A percentile compares a stretch with the other conserved stretches of the same genome.
phyloP scores from a whole-genome alignment of 495 filamentous ascomycete genomes.

The Trichoderma orchidacearum region DNA sequence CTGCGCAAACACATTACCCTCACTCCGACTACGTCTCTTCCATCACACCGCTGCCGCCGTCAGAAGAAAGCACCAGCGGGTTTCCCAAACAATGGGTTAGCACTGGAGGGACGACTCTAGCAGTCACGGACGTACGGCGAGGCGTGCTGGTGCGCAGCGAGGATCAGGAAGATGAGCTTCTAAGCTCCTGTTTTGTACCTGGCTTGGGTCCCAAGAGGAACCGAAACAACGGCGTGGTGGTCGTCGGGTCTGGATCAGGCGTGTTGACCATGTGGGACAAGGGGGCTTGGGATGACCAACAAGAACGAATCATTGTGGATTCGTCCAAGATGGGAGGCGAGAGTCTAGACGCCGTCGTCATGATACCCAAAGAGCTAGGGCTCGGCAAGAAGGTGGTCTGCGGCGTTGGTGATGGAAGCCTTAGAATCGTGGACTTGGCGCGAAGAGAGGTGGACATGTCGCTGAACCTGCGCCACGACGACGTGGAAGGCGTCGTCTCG shows the following conservation, averaged over 20 bases:
- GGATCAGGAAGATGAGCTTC: conserved; percentile 85
- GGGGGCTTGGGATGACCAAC: conserved; percentile 87
- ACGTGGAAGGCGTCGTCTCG: conserved; percentile 66
- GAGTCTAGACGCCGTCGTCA: conserved; percentile 55
- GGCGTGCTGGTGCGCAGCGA: conserved; percentile 77
- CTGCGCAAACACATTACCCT: conserved; percentile 65
- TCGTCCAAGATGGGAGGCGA: conserved; percentile 45
- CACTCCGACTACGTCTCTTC: conserved; percentile 92
- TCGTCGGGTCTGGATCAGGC: conserved; percentile 67
- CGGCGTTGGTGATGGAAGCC: conserved; percentile 60
- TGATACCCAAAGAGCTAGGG: conserved; percentile 50
- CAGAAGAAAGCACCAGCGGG: conserved; percentile 62
- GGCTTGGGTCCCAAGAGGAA: conserved; percentile 44
- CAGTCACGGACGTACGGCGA: conserved; percentile 72
- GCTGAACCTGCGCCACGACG: conserved; percentile 57
- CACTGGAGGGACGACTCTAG: conserved; percentile 79
- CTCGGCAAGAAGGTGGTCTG: conserved; percentile 58
- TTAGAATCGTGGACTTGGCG: conserved; percentile 30
- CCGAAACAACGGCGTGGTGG: conserved; percentile 57
- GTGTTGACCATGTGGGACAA: conserved; percentile 86
- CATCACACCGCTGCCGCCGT: conserved; percentile 69
- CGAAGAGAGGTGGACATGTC: conserved; percentile 24
- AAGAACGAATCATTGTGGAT: conserved; percentile 68
- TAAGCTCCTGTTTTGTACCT: conserved; percentile 61
- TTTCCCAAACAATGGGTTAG: conserved; percentile 87